Base-by-base conservation (phyloP, 129 eudicot genomes). In the Helichrysum umbraculigerum region DNA sequence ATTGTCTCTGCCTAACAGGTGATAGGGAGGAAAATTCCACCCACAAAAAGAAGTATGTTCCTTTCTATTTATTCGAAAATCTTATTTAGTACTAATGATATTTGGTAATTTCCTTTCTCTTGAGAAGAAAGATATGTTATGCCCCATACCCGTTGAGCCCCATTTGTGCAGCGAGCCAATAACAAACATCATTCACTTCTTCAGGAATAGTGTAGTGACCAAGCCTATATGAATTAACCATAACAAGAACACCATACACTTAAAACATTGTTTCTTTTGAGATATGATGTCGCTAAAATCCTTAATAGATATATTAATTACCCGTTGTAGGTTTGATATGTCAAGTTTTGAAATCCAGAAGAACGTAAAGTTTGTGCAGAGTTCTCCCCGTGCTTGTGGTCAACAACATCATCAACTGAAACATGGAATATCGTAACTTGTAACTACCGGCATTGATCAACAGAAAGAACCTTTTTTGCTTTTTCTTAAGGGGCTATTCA, bases 351-450 rank as follows among this genome's bases (percentile, higher is more conserved):
- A 82, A 89, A 92, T 30, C 98, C 96, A 67, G 86, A 68, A 30
- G 87, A 82, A 76, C 81, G 78, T 76, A 92, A 76, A 33, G 76
- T 71, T 6, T 77, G 76, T 34, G 88, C 93, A 78, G 93, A 87
- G 50, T 79, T 87, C 60, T 92, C 93, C 62, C 96, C 96, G 37
- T 79, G 91, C 75, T 79, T 78, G 82, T 73, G 82, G 35, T 89
- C 89, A 59, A 92, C 86, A 37, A 92, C 93, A 50, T 92, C 98
- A 79, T 92, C 98, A 60, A 76, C 98, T 92, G 91, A 67, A 83
- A 86, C 79, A 86, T 42, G 65, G 66, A 77, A 72, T 25, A 25
- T 70, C 63, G 3, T 70, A 28, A 28, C 39, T 44, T 42, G 69
- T 37, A 69, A 78, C 62, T n/a, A 75, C 50, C 9, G 12, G 33